phyloP scores from a whole-genome alignment of 805 yeast genomes.

The Candida parachauliodes region DNA sequence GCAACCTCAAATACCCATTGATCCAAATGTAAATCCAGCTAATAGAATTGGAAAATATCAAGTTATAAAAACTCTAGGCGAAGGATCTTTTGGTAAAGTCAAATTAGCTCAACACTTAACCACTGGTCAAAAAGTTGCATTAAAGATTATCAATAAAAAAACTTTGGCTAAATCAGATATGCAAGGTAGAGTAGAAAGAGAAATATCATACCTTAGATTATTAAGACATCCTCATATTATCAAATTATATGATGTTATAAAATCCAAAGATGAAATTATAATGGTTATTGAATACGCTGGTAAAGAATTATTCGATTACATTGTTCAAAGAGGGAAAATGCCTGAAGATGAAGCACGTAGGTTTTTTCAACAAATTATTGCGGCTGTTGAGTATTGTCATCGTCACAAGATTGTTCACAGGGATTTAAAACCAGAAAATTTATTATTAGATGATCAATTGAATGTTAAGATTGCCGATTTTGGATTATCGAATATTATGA shows the following conservation, averaged over 20 bases:
- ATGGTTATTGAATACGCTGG: slow-evolving; percentile 98
- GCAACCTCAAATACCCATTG: slow-evolving; percentile 14
- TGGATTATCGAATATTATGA: slow-evolving; percentile 93
- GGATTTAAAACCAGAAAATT: slow-evolving; percentile 93
- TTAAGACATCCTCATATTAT: slow-evolving; percentile 95
- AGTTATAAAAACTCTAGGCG: slow-evolving; percentile 88
- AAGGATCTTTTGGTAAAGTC: slow-evolving; percentile 96
- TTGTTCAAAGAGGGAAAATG: slow-evolving; percentile 91
- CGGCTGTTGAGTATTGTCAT: slow-evolving; percentile 96
- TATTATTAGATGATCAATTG: slow-evolving; percentile 80
- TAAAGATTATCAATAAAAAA: slow-evolving; percentile 88
- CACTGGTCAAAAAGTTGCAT: slow-evolving; percentile 89
- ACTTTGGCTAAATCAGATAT: slow-evolving; percentile 91
- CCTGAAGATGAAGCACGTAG: slow-evolving; percentile 87
- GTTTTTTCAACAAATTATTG: slow-evolving; percentile 92
- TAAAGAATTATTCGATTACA: slow-evolving; percentile 92
- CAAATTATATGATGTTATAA: slow-evolving; percentile 91
- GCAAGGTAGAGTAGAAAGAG: slow-evolving; percentile 96
- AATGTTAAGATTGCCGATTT: slow-evolving; percentile 96
- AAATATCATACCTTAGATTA: slow-evolving; percentile 81
- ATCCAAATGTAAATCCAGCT: slow-evolving; percentile 29
- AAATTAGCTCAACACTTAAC: slow-evolving; percentile 85
- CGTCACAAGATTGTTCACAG: slow-evolving; percentile 95
- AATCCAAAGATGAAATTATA: slow-evolving; percentile 90
- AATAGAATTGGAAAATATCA: slow-evolving; percentile 85